These are phyloP conservation scores for Lasiodiplodia theobromae DNA, from an alignment of 2,329 filamentous ascomycete species.

Conservation along the genomic window DNA sequence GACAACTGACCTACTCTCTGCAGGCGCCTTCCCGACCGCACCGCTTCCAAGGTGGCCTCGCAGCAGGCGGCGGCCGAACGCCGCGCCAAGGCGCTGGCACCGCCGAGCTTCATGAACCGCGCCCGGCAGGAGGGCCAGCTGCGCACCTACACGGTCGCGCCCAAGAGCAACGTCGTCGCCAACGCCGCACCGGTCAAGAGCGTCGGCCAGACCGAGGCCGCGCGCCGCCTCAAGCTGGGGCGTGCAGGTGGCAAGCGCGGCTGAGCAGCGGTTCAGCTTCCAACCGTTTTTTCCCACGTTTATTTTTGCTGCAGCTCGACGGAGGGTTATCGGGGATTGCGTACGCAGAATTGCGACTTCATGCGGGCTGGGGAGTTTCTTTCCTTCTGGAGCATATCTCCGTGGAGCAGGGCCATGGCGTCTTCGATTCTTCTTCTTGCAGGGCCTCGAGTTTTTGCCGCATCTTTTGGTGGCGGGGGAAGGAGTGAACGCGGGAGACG, in stretches of 20 bases:
- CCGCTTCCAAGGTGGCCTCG: slow-evolving; percentile 41
- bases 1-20: slow-evolving; percentile 33
- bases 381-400: neutral
- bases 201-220: slow-evolving; percentile 21
- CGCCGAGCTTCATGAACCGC: slow-evolving; percentile 59
- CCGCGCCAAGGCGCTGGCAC: slow-evolving; percentile 40
- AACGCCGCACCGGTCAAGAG: slow-evolving; percentile 4
- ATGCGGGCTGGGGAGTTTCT: neutral
- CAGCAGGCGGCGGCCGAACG: slow-evolving; percentile 34
- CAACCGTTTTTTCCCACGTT: neutral
- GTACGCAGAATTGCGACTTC: neutral
- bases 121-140: slow-evolving; percentile 66
- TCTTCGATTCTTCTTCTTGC: neutral
- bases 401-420: neutral
- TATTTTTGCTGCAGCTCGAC: neutral
- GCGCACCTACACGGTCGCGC: slow-evolving; percentile 68
- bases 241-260: slow-evolving; percentile 22
- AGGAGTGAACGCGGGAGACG: neutral
- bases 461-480: neutral
- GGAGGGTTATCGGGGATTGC: neutral
- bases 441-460: neutral
- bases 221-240: slow-evolving; percentile 25
- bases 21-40: slow-evolving; percentile 40
- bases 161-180: slow-evolving; percentile 57
- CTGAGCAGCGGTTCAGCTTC: neutral